A percentile compares a stretch with the other conserved stretches of the same genome.
Conservation (phyloP, 2,329 filamentous ascomycete genomes). For the Tolypocladium endophyticum region DNA sequence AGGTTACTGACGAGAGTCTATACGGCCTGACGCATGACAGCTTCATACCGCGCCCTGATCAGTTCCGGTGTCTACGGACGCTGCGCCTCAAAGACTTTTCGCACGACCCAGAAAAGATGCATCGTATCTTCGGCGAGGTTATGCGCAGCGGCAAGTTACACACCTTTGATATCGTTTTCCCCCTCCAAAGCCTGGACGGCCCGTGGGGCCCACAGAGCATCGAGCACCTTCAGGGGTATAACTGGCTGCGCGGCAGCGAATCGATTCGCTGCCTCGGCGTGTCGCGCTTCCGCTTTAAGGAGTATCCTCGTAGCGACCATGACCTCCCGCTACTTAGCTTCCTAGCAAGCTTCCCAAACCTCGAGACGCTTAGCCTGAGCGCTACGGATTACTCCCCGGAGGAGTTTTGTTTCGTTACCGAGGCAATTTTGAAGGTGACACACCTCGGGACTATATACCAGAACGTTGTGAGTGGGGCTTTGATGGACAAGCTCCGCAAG, state of each 20-base stretch:
- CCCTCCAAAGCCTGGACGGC: slow-evolving; percentile 12
- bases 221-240: slow-evolving; percentile 18
- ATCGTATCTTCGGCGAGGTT: slow-evolving; percentile 13
- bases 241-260: slow-evolving; percentile 23
- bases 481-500: slow-evolving; percentile 18
- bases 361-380: slow-evolving; percentile 24
- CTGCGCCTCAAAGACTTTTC: slow-evolving; percentile 16
- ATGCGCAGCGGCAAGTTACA: slow-evolving; percentile 17
- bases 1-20: not conserved
- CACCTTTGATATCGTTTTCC: slow-evolving; percentile 26
- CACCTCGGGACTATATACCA: slow-evolving; percentile 23
- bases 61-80: slow-evolving; percentile 15
- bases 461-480: slow-evolving; percentile 15
- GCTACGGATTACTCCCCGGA: slow-evolving; percentile 17
- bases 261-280: slow-evolving; percentile 23
- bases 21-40: not conserved
- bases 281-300: slow-evolving; percentile 22
- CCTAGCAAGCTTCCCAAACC: slow-evolving; percentile 23
- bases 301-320: slow-evolving; percentile 14
- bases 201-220: slow-evolving; percentile 14
- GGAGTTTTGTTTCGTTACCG: slow-evolving; percentile 18
- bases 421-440: slow-evolving; percentile 18
- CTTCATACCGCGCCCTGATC: not conserved
- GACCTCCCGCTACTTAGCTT: slow-evolving; percentile 22
- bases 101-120: slow-evolving; percentile 12